Percentiles rank a stretch among this genome's conserved stretches.
These are phyloP conservation scores for Rhodosorus marinus DNA, from an alignment of 23 red algal genomes.

Conservation along the genomic window DNA sequence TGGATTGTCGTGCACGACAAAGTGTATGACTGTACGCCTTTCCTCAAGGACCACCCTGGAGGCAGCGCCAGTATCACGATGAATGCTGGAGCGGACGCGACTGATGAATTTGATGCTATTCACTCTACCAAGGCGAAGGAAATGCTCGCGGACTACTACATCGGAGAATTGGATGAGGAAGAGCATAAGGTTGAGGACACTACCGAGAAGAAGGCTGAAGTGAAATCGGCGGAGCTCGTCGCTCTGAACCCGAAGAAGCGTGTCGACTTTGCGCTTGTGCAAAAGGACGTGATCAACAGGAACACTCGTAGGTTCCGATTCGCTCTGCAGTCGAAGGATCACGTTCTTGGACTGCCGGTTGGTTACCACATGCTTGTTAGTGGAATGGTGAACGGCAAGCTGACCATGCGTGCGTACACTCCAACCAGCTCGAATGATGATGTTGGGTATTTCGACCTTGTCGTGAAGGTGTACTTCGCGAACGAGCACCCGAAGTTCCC, in stretches of 20 bases:
- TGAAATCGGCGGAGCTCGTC: neutral
- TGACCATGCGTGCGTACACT: constrained; percentile 91
- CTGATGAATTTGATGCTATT: constrained; percentile 82
- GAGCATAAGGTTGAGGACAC: constrained; percentile 1
- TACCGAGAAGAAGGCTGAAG: neutral
- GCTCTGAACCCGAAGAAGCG: constrained; percentile 64
- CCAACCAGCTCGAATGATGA: constrained; percentile 53
- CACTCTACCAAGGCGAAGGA: constrained; percentile 55
- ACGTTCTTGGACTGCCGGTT: constrained; percentile 49
- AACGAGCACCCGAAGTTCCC: constrained; percentile 69
- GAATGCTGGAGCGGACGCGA: constrained; percentile 65
- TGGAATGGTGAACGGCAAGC: constrained; percentile 39
- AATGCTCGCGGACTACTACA: constrained; percentile 71
- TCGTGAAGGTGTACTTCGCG: constrained; percentile 86
- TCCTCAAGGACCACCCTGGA: constrained; percentile 88
- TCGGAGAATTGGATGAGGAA: constrained; percentile 39
- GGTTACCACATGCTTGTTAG: constrained; percentile 81
- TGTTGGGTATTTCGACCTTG: constrained; percentile 50
- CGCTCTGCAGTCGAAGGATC: constrained; percentile 27
- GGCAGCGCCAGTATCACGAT: constrained; percentile 73
- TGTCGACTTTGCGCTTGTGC: constrained; percentile 35
- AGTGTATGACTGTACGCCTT: constrained; percentile 86
- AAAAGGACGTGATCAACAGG: constrained; percentile 34
- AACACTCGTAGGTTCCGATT: constrained; percentile 75
- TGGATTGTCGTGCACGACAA: constrained; percentile 85